Evolutionary conservation across 169 alveolate species (phyloP).

Genomic region (Eimeria tenella): DNA sequence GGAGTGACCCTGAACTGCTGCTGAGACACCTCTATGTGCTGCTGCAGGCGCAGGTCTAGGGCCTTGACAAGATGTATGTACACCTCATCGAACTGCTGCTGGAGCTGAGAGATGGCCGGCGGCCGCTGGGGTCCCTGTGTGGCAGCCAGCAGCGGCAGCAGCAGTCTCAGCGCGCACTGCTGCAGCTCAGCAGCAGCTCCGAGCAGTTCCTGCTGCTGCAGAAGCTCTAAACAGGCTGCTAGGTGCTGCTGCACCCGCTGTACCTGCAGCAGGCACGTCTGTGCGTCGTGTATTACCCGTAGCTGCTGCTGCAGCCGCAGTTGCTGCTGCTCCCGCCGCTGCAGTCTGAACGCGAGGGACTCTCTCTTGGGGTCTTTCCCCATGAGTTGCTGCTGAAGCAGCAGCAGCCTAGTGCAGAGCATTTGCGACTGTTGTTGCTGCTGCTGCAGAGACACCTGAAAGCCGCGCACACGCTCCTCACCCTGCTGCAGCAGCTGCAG

Average conservation of each 20-base stretch:
- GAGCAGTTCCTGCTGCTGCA: neutral
- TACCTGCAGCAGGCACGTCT: conserved; percentile 11
- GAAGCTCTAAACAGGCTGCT: neutral
- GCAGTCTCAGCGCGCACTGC: neutral
- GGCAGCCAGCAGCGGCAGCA: conserved; percentile 21
- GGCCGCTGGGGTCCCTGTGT: conserved; percentile 10
- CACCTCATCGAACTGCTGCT: conserved; percentile 46
- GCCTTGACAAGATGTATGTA: conserved; percentile 10
- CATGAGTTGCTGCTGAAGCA: conserved; percentile 15
- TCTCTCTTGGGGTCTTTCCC: neutral
- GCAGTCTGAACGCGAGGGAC: conserved; percentile 25
- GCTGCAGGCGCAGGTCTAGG: conserved; percentile 47
- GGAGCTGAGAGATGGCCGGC: conserved; percentile 12
- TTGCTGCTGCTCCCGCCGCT: conserved; percentile 33
- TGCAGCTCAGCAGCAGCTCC: conserved; percentile 18
- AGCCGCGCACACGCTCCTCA: conserved; percentile 33
- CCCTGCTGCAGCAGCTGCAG: conserved; percentile 47
- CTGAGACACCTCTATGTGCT: neutral
- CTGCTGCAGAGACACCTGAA: conserved; percentile 43
- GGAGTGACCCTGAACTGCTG: neutral
- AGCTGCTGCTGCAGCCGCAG: conserved; percentile 15
- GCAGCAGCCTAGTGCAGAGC: neutral
- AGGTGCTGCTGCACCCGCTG: conserved; percentile 40
- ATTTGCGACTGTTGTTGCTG: conserved; percentile 40
- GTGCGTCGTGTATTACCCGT: neutral